A percentile compares a stretch with the other conserved stretches of the same genome.
phyloP scores from a whole-genome alignment of 139 green algal species.

The Klebsormidium nitens region DNA sequence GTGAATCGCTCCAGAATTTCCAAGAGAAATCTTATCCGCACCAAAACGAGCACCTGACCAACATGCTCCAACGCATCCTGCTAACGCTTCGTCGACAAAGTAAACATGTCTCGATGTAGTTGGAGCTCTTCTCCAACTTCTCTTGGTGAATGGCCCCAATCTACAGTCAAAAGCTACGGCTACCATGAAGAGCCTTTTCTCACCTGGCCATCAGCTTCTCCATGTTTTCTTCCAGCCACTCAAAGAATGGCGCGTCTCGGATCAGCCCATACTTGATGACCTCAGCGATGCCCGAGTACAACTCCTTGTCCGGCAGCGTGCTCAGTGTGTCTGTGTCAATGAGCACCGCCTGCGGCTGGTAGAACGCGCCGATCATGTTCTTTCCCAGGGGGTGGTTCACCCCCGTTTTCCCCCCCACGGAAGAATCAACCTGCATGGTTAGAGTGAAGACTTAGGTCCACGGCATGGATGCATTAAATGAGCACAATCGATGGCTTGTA shows the following conservation, averaged over 20 bases:
- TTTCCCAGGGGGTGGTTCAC: conserved; percentile 98
- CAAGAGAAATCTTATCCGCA: no score
- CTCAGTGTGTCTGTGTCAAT: conserved; percentile 84
- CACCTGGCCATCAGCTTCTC: conserved; percentile 62
- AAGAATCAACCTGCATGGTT: conserved; percentile 97
- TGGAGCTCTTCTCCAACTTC: no score
- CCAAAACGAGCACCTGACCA: no score
- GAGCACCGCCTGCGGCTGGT: conserved; percentile 75
- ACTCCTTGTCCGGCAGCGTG: conserved; percentile 86
- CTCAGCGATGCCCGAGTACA: conserved; percentile 86
- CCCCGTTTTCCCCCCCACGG: conserved; percentile 94
- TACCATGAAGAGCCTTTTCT: not conserved
- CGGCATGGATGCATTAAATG: no score
- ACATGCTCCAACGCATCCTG: no score
- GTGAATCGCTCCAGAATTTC: no score
- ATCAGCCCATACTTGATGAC: conserved; percentile 99
- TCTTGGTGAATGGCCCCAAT: no score
- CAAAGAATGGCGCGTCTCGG: conserved; percentile 83
- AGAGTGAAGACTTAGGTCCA: no score
- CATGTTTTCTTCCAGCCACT: conserved; percentile 88
- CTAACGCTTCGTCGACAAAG: no score
- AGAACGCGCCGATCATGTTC: conserved; percentile 99
- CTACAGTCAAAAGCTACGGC: no score
- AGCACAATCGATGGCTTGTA: no score
- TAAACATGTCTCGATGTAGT: no score